Base-by-base conservation (phyloP, 75 land plant species). In the Chamaecyparis obtusa region DNA sequence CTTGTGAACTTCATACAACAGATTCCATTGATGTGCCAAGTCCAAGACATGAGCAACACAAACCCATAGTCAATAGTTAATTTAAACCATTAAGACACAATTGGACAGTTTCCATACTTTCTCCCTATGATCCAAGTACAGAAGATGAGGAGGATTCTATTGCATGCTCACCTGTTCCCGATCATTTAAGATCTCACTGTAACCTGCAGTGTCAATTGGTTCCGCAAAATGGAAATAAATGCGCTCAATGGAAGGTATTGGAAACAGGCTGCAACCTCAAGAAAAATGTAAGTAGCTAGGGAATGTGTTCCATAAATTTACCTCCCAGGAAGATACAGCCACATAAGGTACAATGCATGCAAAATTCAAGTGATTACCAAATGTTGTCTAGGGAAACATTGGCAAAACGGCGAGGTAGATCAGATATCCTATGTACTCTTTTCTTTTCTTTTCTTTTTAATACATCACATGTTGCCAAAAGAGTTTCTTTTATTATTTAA, bases 211-310 rank as follows among this genome's bases (percentile, higher is more conserved):
- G 86, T 91, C 92, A 79, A 91, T 57, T 30, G 90, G 88, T 33
- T 91, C 87, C 37, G 86, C 88, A 91, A 91, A 91, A 86, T 91
- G 92, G 83, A 91, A 84, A 85, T 91, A 91, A 19, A 91, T 91
- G 9, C 92, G 87, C 74, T 91, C 91, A 72, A 91, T 87, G 2
- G 32, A 54, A 11, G 92, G 92, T 64, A 89, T 60, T 39, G 91
- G 91, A 78, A 91, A 48, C 39, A 85, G 71, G 77, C 92, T 91
- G 88, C 91, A 82, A 46, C 15, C 30, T 56, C 43, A 85, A 57
- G 84, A 41, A 44, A 44, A 33, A 83, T 33, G 27, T 36, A n/a
- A 49, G 35, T 19, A 57, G 27, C 37, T 13, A 36, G 85, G 39
- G 87, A 30, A 49, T 39, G 39, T 41, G 35, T 41, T 36, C n/a